phyloP scores from a whole-genome alignment of 2,329 filamentous ascomycete species.

The Penicillium sp. region DNA sequence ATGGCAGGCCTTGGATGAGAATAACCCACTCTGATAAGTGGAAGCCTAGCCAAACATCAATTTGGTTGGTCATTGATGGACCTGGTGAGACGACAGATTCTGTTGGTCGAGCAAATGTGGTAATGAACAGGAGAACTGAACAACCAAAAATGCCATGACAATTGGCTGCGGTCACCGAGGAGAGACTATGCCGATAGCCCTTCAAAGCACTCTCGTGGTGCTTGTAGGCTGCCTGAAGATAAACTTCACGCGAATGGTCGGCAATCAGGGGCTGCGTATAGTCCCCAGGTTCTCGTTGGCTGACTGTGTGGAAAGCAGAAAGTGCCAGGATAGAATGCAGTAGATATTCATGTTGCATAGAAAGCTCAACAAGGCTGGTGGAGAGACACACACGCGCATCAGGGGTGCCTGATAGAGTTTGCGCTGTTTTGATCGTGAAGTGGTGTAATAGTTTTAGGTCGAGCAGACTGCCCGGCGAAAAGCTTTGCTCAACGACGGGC shows the following conservation, averaged over 20 bases:
- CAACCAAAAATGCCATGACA: neutral
- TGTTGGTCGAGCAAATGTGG: neutral
- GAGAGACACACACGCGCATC: neutral
- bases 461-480: neutral
- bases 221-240: neutral
- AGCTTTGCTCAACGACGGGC: neutral
- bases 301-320: neutral
- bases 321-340: neutral
- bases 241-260: neutral
- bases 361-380: neutral
- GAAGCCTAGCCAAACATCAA: neutral
- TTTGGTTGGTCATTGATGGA: neutral
- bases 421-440: neutral
- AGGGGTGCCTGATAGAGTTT: neutral
- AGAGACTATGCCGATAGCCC: neutral
- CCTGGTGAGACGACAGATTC: neutral
- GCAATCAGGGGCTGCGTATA: neutral
- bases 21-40: neutral
- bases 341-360: neutral
- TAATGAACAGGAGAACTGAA: neutral
- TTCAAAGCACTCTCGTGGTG: slow-evolving; percentile 1
- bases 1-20: neutral
- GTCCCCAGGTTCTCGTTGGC: neutral
- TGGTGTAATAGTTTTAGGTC: slow-evolving; percentile 1
- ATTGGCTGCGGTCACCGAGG: neutral